Evolutionary conservation across 805 yeast species (phyloP).

Genomic region (Yarrowia sp.): DNA sequence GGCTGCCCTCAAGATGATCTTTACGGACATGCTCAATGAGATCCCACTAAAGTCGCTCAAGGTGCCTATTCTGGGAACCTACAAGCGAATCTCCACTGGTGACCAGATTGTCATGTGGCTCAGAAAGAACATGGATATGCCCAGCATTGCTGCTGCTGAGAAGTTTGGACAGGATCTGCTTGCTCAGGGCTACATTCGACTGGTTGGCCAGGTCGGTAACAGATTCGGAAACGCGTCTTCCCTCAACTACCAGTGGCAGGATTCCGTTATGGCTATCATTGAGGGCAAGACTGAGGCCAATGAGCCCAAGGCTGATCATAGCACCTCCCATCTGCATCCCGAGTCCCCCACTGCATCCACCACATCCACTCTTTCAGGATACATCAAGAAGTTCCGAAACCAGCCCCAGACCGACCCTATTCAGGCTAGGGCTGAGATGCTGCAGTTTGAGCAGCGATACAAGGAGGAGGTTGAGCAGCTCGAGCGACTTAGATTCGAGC

Average conservation of each 20-base stretch:
- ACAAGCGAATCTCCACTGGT: conserved; percentile 67
- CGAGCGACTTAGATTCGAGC: conserved; percentile 68
- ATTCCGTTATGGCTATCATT: conserved; percentile 42
- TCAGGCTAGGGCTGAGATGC: conserved; percentile 10
- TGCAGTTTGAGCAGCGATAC: conserved; percentile 59
- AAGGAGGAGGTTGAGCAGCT: conserved; percentile 61
- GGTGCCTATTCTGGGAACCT: conserved; percentile 73
- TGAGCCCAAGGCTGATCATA: background rate
- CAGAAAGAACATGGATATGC: conserved; percentile 57
- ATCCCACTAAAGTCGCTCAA: conserved; percentile 63
- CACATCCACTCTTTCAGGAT: conserved; percentile 7
- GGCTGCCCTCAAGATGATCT: conserved; percentile 53
- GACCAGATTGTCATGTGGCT: conserved; percentile 66
- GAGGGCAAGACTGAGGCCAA: background rate
- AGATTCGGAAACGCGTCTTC: conserved; percentile 73
- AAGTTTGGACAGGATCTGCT: conserved; percentile 76
- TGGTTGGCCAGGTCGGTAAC: conserved; percentile 64
- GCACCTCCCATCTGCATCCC: background rate
- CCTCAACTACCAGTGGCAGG: conserved; percentile 79
- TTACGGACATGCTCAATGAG: conserved; percentile 52
- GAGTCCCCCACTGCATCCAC: background rate
- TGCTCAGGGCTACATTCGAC: conserved; percentile 62
- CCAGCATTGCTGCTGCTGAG: conserved; percentile 69
- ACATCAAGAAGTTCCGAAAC: conserved; percentile 26
- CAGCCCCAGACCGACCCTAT: conserved; percentile 25